These are phyloP conservation scores for Phytopythium delawarense DNA, from an alignment of 352 stramenopile species.

Conservation along the genomic window DNA sequence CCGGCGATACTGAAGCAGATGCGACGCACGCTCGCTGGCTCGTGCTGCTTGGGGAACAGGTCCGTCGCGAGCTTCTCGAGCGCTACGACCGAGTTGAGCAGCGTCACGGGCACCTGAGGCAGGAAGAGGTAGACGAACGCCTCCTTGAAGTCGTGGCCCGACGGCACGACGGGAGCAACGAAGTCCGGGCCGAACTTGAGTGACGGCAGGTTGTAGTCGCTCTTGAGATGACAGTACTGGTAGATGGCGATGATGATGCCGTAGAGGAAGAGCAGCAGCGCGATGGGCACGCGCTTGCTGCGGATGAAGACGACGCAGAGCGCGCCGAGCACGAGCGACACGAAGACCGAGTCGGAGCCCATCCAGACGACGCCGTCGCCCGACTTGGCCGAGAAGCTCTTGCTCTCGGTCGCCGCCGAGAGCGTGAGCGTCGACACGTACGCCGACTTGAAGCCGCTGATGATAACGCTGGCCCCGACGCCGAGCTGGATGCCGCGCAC, in stretches of 20 bases:
- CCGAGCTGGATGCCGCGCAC: slow-evolving; percentile 92
- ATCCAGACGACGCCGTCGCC: slow-evolving; percentile 39
- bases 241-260: slow-evolving; percentile 63
- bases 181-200: slow-evolving; percentile 58
- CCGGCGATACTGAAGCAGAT: slow-evolving; percentile 65
- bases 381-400: slow-evolving; percentile 10
- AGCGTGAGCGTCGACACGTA: slow-evolving; percentile 45
- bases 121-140: slow-evolving; percentile 88
- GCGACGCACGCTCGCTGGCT: slow-evolving; percentile 50
- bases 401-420: slow-evolving; percentile 12
- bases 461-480: slow-evolving; percentile 84
- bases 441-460: slow-evolving; percentile 73
- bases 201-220: slow-evolving; percentile 47
- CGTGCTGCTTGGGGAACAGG: slow-evolving; percentile 83
- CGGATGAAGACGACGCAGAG: slow-evolving; percentile 73
- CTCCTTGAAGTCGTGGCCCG: slow-evolving; percentile 44
- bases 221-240: slow-evolving; percentile 41
- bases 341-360: slow-evolving; percentile 61
- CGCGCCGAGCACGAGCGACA: slow-evolving; percentile 61
- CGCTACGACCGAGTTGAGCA: slow-evolving; percentile 91
- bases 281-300: slow-evolving; percentile 55
- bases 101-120: slow-evolving; percentile 89
- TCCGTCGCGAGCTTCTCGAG: slow-evolving; percentile 86
- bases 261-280: slow-evolving; percentile 65
- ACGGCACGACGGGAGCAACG: slow-evolving; percentile 46